Evolutionary conservation across 345 rosid species (phyloP).

Genomic region (Pistacia atlantica): DNA sequence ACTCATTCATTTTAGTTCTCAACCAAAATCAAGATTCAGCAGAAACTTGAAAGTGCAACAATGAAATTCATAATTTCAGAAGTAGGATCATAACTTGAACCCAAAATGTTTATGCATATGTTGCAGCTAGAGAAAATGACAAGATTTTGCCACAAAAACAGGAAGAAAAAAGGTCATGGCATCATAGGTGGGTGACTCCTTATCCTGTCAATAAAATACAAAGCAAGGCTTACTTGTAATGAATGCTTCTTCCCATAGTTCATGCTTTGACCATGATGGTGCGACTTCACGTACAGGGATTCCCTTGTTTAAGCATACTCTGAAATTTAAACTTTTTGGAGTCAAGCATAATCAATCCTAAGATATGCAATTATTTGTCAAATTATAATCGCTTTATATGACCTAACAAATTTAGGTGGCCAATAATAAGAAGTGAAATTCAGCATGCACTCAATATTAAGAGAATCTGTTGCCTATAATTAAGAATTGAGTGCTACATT

Average conservation of each 20-base stretch:
- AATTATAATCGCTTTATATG: not conserved
- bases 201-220: not conserved
- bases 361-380: constrained; percentile 9
- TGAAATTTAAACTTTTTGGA: constrained; percentile 24
- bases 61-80: not conserved
- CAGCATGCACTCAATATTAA: not conserved
- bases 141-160: not conserved
- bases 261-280: constrained; percentile 62
- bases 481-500: not conserved
- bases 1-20: not conserved
- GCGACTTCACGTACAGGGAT: constrained; percentile 63
- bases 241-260: constrained; percentile 76
- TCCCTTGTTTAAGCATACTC: constrained; percentile 61
- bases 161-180: not conserved
- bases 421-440: not conserved
- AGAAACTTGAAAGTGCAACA: not conserved
- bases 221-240: constrained; percentile 54
- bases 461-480: not conserved
- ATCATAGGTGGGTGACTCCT: not conserved
- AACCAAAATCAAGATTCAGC: not conserved
- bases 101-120: not conserved
- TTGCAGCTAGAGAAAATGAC: not conserved
- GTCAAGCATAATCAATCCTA: not conserved
- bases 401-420: not conserved
- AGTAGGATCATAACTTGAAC: not conserved